These are phyloP conservation scores for Agrostemma githago DNA, from an alignment of 148 eudicot species.

Conservation along the genomic window DNA sequence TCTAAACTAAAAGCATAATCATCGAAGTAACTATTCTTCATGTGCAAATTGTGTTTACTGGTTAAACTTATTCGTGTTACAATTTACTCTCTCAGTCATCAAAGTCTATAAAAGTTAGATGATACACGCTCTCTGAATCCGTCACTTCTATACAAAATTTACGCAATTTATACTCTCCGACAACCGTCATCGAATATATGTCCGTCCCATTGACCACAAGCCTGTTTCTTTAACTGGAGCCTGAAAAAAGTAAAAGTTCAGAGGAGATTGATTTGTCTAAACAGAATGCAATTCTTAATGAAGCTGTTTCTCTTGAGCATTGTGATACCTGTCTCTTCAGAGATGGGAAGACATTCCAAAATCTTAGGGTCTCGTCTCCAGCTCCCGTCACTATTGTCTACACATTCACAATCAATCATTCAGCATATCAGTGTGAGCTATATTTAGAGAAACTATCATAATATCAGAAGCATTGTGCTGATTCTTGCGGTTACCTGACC, in stretches of 20 bases:
- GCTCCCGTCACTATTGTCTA: conserved; percentile 99
- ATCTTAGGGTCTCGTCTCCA: conserved; percentile 88
- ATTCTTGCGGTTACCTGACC: conserved; percentile 63
- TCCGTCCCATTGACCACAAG: conserved; percentile 80
- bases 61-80: conserved; percentile 4
- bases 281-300: neutral
- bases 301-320: neutral
- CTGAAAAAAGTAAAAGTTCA: conserved; percentile 32
- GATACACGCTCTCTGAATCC: neutral
- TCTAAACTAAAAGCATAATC: too few species aligned
- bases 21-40: too few species aligned
- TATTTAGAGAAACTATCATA: neutral
- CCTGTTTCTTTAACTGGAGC: conserved; percentile 80
- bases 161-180: neutral
- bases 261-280: conserved; percentile 13
- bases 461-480: neutral
- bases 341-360: conserved; percentile 97
- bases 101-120: neutral
- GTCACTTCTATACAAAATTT: conserved; percentile 20
- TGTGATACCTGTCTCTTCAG: conserved; percentile 56
- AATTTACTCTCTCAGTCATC: neutral
- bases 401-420: conserved; percentile 5
- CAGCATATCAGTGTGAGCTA: neutral
- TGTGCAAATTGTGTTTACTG: too few species aligned
- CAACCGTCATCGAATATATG: conserved; percentile 60